These are phyloP conservation scores for Haplosporangium sp. DNA, from an alignment of 371 early-diverging fungal species.

Conservation along the genomic window DNA sequence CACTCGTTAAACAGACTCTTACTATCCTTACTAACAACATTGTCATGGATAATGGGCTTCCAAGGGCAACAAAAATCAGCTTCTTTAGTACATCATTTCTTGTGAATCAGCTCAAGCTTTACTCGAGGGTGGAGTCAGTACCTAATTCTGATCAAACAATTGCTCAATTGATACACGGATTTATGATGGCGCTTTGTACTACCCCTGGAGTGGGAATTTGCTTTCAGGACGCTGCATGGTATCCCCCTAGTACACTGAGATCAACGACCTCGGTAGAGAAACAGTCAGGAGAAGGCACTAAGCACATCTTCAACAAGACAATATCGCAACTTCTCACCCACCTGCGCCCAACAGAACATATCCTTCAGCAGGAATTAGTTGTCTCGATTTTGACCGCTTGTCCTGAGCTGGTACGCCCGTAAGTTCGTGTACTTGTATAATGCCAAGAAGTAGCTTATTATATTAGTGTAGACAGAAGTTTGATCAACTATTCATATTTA, in stretches of 20 bases:
- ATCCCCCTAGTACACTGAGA: conserved; percentile 61
- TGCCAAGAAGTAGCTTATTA: no score
- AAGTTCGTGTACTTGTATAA: conserved; percentile 16
- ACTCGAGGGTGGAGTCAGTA: conserved; percentile 64
- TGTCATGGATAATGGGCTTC: conserved; percentile 72
- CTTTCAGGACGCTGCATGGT: conserved; percentile 81
- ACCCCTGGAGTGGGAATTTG: conserved; percentile 83
- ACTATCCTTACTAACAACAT: conserved; percentile 67
- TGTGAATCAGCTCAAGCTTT: conserved; percentile 72
- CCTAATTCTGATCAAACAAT: conserved; percentile 59
- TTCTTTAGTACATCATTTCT: conserved; percentile 79
- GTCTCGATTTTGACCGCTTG: conserved; percentile 74
- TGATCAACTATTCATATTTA: no score
- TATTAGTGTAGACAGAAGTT: no score
- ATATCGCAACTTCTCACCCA: conserved; percentile 70
- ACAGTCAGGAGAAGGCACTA: conserved; percentile 45
- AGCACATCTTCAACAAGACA: conserved; percentile 65
- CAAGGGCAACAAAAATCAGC: conserved; percentile 65
- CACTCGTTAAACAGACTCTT: conserved; percentile 75
- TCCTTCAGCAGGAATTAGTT: conserved; percentile 75
- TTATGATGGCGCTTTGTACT: conserved; percentile 80
- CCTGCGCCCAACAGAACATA: conserved; percentile 76
- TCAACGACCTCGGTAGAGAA: conserved; percentile 36
- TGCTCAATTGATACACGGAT: conserved; percentile 75
- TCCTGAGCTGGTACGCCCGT: conserved; percentile 85